Evolutionary conservation across 1,284 basidiomycete genomes (phyloP).

Genomic region (Trametes pubescens): DNA sequence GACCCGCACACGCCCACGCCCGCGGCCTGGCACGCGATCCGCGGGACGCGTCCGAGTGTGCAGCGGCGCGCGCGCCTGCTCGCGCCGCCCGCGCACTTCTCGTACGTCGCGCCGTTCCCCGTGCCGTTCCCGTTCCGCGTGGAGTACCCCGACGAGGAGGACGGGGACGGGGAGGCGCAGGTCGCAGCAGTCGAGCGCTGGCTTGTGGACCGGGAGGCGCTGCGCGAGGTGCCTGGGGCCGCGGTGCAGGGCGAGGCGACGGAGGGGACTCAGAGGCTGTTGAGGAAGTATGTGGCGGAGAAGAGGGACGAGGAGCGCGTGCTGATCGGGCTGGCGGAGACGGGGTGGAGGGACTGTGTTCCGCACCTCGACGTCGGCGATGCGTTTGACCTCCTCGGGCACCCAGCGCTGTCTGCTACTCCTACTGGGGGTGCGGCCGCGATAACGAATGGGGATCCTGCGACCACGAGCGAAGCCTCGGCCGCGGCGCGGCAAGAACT

Average conservation of each 20-base stretch:
- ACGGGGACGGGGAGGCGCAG: slow-evolving; percentile 56
- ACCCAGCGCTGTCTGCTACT: slow-evolving; percentile 53
- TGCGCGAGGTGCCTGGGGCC: slow-evolving; percentile 42
- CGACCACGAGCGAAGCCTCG: slow-evolving; percentile 46
- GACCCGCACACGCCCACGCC: slow-evolving; percentile 67
- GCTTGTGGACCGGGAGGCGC: slow-evolving; percentile 70
- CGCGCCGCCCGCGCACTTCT: slow-evolving; percentile 75
- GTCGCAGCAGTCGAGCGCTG: slow-evolving; percentile 75
- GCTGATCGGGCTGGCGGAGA: slow-evolving; percentile 76
- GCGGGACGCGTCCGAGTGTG: slow-evolving; percentile 65
- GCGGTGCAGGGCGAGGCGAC: slow-evolving; percentile 2
- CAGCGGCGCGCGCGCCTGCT: slow-evolving; percentile 77
- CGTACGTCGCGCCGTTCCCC: slow-evolving; percentile 85
- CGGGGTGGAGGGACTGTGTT: slow-evolving; percentile 76
- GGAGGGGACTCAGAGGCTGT: slow-evolving; percentile 14
- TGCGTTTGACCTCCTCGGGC: slow-evolving; percentile 68
- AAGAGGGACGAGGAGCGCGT: slow-evolving; percentile 66
- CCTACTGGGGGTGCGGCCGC: slow-evolving; percentile 22
- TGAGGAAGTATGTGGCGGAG: slow-evolving; percentile 57
- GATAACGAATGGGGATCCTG: slow-evolving; percentile 32
- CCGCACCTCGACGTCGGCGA: slow-evolving; percentile 92
- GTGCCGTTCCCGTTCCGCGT: slow-evolving; percentile 89
- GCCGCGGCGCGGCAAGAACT: slow-evolving; percentile 71
- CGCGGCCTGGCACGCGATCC: slow-evolving; percentile 58
- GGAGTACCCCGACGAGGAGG: slow-evolving; percentile 55